Percentiles rank a stretch among this genome's conserved stretches.
These are phyloP conservation scores for Gastrolobium bilobum DNA, from an alignment of 306 rosid species.

Conservation along the genomic window DNA sequence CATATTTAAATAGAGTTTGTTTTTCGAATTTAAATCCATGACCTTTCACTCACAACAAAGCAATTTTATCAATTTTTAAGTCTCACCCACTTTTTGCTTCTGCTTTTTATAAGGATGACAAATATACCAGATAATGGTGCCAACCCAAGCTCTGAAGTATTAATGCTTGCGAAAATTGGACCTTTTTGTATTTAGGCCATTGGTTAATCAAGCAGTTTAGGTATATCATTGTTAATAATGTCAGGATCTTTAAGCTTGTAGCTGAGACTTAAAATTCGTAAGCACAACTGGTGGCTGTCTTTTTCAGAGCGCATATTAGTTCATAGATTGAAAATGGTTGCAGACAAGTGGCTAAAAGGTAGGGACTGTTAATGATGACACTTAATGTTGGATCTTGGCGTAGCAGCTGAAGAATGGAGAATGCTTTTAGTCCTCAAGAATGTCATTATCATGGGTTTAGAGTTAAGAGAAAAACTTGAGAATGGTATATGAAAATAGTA, in stretches of 20 bases:
- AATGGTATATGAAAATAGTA: neutral
- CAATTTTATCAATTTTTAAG: no score
- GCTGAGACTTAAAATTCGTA: neutral
- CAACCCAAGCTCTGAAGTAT: neutral
- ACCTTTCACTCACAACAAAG: no score
- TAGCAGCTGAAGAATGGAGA: neutral
- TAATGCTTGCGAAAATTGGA: neutral
- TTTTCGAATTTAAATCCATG: no score
- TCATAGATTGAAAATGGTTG: neutral
- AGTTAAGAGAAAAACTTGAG: neutral
- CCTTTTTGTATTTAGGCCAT: neutral
- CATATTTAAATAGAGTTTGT: no score
- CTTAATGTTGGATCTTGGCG: neutral
- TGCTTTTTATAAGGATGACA: no score
- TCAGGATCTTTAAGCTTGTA: neutral
- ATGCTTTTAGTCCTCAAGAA: neutral
- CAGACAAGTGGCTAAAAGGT: neutral
- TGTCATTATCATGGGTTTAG: conserved; percentile 36
- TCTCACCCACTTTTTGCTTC: no score
- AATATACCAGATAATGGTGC: neutral
- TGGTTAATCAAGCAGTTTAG: neutral
- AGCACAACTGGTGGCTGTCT: neutral
- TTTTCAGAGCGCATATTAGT: conserved; percentile 22
- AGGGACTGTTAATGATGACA: neutral
- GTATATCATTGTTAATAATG: neutral